Percentiles rank a stretch among this genome's conserved stretches.
Evolutionary conservation across 1,284 basidiomycete genomes (phyloP).

Genomic region (Cryptococcus maquisensis): DNA sequence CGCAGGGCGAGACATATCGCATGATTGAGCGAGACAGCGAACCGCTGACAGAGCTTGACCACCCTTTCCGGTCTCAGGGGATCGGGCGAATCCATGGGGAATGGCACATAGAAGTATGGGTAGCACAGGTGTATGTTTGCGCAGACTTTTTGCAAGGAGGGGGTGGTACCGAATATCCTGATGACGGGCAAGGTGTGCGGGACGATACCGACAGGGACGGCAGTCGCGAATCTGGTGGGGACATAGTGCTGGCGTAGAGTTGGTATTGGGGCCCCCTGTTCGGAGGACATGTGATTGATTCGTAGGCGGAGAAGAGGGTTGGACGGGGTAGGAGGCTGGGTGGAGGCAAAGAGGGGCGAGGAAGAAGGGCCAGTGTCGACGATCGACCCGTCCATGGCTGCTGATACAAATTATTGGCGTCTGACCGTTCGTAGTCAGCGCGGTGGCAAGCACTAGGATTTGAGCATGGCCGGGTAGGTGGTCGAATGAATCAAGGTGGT

Average conservation of each 20-base stretch:
- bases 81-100: slow-evolving; percentile 50
- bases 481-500: too few species aligned
- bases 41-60: slow-evolving; percentile 42
- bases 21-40: slow-evolving; percentile 46
- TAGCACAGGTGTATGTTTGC: slow-evolving; percentile 77
- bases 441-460: too few species aligned
- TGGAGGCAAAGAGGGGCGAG: background rate
- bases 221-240: slow-evolving; percentile 57
- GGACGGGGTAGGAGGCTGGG: background rate
- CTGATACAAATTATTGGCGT: background rate
- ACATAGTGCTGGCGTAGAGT: slow-evolving; percentile 30
- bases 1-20: slow-evolving; percentile 46
- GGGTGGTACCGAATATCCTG: slow-evolving; percentile 80
- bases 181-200: slow-evolving; percentile 70
- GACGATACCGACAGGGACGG: slow-evolving; percentile 40
- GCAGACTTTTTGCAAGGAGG: slow-evolving; percentile 71
- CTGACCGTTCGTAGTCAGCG: background rate
- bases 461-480: too few species aligned
- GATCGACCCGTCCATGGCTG: background rate
- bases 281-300: slow-evolving; percentile 49
- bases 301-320: slow-evolving; percentile 40
- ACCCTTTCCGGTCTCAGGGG: slow-evolving; percentile 47
- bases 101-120: slow-evolving; percentile 57
- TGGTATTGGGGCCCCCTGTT: slow-evolving; percentile 39
- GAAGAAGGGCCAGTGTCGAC: background rate